Percentiles rank a stretch among this genome's conserved stretches.
Evolutionary conservation across 371 early-diverging fungal genomes (phyloP).

Genomic region (Chytridium lagenaria): DNA sequence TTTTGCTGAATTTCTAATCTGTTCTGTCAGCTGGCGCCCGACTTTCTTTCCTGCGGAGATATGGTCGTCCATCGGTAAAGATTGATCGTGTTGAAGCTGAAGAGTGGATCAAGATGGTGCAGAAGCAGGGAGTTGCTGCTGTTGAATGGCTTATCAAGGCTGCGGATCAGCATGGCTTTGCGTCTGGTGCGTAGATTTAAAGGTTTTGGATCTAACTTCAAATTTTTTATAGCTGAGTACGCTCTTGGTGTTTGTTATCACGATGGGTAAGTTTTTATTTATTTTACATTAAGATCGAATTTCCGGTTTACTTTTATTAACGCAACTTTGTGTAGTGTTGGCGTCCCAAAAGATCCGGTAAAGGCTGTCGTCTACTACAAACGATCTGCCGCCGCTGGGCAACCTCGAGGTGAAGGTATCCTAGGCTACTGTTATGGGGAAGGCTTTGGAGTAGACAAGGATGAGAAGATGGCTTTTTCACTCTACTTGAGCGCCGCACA

Average conservation of each 20-base stretch:
- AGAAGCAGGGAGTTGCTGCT: neutral
- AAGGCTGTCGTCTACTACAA: constrained; percentile 74
- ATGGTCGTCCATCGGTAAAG: constrained; percentile 75
- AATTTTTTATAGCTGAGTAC: constrained; percentile 41
- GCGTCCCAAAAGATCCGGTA: constrained; percentile 65
- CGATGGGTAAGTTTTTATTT: constrained; percentile 34
- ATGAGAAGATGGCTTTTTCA: constrained; percentile 49
- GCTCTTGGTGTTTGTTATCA: constrained; percentile 76
- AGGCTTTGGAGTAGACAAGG: constrained; percentile 74
- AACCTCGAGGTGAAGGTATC: constrained; percentile 80
- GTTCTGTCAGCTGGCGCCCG: constrained; percentile 60
- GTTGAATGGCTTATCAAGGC: constrained; percentile 64
- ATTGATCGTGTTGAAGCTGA: constrained; percentile 77
- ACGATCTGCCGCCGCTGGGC: constrained; percentile 76
- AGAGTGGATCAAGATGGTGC: constrained; percentile 53
- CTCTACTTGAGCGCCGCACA: constrained; percentile 55
- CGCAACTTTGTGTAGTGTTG: constrained; percentile 78
- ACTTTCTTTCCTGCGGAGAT: constrained; percentile 73
- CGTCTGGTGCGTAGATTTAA: neutral
- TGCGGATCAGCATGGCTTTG: constrained; percentile 38
- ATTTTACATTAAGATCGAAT: neutral
- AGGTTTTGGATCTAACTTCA: neutral
- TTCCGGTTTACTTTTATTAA: neutral
- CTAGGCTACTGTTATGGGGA: constrained; percentile 92
- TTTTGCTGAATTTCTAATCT: neutral